Percentiles rank a stretch among this genome's conserved stretches.
Conservation (phyloP, 2,329 filamentous ascomycete genomes). For the Grosmannia clavigera region DNA sequence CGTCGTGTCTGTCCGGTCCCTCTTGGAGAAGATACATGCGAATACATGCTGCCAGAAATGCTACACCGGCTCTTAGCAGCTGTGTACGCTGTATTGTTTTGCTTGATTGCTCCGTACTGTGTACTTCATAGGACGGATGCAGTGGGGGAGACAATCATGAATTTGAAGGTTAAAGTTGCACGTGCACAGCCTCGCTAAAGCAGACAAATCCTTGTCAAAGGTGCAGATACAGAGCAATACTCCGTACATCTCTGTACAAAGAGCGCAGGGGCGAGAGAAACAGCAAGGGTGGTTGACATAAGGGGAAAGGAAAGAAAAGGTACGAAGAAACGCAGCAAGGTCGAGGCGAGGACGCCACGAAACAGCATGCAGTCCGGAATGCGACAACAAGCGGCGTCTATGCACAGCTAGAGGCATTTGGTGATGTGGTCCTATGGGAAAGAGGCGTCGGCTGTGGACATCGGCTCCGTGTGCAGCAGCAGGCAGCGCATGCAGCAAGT, state of each 20-base stretch:
- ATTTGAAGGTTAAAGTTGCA: background rate
- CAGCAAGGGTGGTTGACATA: background rate
- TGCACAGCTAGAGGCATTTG: background rate
- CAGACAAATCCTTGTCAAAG: constrained; percentile 6
- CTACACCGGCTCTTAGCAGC: too few species aligned
- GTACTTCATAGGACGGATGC: background rate
- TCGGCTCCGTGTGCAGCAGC: too few species aligned
- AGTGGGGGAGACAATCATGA: background rate
- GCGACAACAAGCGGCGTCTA: background rate
- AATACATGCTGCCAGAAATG: too few species aligned
- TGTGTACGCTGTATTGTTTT: background rate
- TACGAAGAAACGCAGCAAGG: background rate
- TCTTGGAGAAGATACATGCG: too few species aligned
- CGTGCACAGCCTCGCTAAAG: constrained; percentile 6
- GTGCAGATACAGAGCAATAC: background rate
- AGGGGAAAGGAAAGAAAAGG: too few species aligned
- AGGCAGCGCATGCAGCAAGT: too few species aligned
- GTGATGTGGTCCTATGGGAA: too few species aligned
- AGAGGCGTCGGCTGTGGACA: too few species aligned
- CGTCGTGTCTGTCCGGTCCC: too few species aligned
- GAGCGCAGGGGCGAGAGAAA: background rate
- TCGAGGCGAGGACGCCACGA: background rate
- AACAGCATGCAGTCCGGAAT: background rate
- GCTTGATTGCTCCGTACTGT: background rate
- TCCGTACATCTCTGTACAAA: background rate